Evolutionary conservation across 169 alveolate genomes (phyloP).

Genomic region (Babesia ovis): DNA sequence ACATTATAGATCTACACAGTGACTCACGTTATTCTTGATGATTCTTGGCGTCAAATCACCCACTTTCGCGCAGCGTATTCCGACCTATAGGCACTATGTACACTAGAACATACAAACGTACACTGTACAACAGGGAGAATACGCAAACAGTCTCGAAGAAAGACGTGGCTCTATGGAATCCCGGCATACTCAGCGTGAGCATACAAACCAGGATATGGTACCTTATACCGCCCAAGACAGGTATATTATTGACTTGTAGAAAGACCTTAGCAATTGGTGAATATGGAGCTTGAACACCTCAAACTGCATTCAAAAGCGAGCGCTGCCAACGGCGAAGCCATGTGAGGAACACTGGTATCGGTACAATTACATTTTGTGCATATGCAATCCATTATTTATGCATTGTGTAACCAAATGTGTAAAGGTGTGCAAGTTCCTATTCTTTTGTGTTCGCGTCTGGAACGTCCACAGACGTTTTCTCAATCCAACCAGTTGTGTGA

Average conservation of each 20-base stretch:
- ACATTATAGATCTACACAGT: background rate
- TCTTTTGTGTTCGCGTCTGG: conserved; percentile 1
- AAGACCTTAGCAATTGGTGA: background rate
- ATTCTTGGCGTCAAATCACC: conserved; percentile 33
- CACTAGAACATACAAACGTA: background rate
- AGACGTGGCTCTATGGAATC: background rate
- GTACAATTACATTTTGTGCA: background rate
- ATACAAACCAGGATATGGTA: background rate
- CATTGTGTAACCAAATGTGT: background rate
- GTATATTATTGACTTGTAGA: background rate
- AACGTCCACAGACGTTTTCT: background rate
- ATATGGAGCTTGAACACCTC: background rate
- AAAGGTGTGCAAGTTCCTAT: background rate
- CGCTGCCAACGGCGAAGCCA: background rate
- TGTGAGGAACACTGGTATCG: background rate
- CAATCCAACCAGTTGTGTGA: background rate
- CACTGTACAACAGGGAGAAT: background rate
- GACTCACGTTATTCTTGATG: conserved; percentile 7
- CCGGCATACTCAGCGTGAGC: conserved; percentile 4
- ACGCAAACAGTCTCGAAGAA: background rate
- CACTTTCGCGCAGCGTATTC: conserved; percentile 17
- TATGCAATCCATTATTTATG: background rate
- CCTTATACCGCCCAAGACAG: background rate
- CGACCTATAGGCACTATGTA: background rate
- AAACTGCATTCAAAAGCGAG: background rate